Conservation (phyloP, 2,329 filamentous ascomycete genomes). For the Periconia sp. region DNA sequence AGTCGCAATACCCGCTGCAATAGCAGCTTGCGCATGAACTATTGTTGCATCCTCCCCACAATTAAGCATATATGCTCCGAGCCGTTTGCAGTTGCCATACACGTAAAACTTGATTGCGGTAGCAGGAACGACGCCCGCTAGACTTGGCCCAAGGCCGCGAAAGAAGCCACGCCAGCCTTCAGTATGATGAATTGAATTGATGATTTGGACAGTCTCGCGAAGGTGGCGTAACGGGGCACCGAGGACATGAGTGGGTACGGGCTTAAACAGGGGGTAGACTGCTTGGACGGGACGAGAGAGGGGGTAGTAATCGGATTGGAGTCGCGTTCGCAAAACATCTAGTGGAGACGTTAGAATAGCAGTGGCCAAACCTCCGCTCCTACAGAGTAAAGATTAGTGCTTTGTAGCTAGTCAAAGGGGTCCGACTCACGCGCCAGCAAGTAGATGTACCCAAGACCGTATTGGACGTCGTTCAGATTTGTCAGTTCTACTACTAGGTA, state of each 20-base stretch:
- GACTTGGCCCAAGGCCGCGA: slow-evolving; percentile 41
- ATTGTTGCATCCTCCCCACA: slow-evolving; percentile 33
- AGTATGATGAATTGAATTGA: slow-evolving; percentile 39
- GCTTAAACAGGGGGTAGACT: not conserved
- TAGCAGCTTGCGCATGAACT: slow-evolving; percentile 39
- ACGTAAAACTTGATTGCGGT: slow-evolving; percentile 45
- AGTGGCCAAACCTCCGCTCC: slow-evolving; percentile 5
- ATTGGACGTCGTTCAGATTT: slow-evolving; percentile 1
- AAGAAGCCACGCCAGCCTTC: slow-evolving; percentile 44
- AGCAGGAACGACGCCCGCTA: slow-evolving; percentile 44
- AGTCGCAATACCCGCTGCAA: slow-evolving; percentile 39
- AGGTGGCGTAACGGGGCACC: slow-evolving; percentile 10
- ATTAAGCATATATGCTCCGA: slow-evolving; percentile 31
- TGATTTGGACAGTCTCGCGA: slow-evolving; percentile 38
- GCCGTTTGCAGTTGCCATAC: slow-evolving; percentile 43
- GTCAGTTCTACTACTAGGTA: not conserved
- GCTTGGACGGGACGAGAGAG: not conserved
- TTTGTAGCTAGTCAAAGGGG: not conserved
- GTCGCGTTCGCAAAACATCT: slow-evolving; percentile 7
- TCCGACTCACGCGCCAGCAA: slow-evolving; percentile 2
- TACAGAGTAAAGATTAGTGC: slow-evolving; percentile 3
- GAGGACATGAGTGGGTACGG: not conserved
- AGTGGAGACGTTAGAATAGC: slow-evolving; percentile 5
- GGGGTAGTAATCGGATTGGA: slow-evolving; percentile 2
- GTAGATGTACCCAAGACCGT: slow-evolving; percentile 1